Conservation (phyloP, 345 rosid species). For the Psidium guajava region DNA sequence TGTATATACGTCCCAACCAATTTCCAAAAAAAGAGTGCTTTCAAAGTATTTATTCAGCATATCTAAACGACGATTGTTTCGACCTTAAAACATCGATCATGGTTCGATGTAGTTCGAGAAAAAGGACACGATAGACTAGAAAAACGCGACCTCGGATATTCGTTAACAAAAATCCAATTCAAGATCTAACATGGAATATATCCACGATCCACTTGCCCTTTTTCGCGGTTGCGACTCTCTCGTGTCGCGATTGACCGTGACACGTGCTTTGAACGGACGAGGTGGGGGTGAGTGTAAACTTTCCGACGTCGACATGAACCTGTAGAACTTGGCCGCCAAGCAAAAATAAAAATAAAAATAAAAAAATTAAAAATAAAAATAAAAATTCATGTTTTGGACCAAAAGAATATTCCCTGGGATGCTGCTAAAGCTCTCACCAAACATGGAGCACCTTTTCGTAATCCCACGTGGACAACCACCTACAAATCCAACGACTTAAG, state of each 20-base stretch:
- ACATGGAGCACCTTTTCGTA: neutral
- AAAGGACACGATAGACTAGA: too few species aligned
- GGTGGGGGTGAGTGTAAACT: neutral
- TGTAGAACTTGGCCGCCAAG: neutral
- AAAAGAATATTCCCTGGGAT: neutral
- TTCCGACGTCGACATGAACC: neutral
- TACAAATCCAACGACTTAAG: neutral
- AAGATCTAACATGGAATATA: neutral
- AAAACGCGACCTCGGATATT: neutral
- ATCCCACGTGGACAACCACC: neutral
- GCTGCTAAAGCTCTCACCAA: neutral
- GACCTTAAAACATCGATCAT: too few species aligned
- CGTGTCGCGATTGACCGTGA: rapidly evolving
- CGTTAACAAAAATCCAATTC: neutral
- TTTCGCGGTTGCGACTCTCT: neutral
- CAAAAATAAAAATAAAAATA: too few species aligned
- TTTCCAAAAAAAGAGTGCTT: too few species aligned
- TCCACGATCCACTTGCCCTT: neutral
- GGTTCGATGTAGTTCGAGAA: too few species aligned
- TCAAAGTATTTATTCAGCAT: too few species aligned
- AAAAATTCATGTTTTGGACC: neutral
- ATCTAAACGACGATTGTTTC: too few species aligned
- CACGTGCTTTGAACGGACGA: neutral
- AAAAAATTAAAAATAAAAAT: too few species aligned
- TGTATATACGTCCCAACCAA: too few species aligned